Percentiles rank a stretch among this genome's conserved stretches.
Conservation (phyloP, 768 basidiomycete species). For the Royoungia palumana region DNA sequence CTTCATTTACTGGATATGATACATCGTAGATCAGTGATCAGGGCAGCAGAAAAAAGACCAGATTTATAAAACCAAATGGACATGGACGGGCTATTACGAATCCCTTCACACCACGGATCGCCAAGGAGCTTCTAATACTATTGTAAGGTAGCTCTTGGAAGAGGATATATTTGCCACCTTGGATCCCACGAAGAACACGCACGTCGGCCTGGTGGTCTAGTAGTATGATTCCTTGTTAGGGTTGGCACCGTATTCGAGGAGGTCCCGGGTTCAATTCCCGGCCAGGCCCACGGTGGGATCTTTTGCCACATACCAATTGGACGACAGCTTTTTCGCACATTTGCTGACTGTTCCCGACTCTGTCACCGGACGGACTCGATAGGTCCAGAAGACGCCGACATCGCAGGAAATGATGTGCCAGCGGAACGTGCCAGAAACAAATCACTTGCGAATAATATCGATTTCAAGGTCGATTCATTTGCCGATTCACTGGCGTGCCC, state of each 20-base stretch:
- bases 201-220: constrained; percentile 55
- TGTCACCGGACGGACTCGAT: constrained; percentile 9
- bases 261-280: constrained; percentile 89
- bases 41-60: background rate
- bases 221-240: constrained; percentile 67
- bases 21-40: background rate
- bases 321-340: background rate
- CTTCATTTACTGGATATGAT: background rate
- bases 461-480: constrained; percentile 21
- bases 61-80: background rate
- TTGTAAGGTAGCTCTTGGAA: background rate
- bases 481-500: constrained; percentile 7
- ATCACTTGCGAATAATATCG: constrained; percentile 10
- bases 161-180: background rate
- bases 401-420: constrained; percentile 24
- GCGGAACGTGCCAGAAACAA: constrained; percentile 15
- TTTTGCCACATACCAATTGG: constrained; percentile 7
- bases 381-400: constrained; percentile 30
- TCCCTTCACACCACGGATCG: background rate
- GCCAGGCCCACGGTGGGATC: constrained; percentile 47
- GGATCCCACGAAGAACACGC: background rate
- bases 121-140: background rate
- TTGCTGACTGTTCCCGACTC: background rate
- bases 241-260: constrained; percentile 47
- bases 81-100: background rate